Evolutionary conservation across 371 early-diverging fungal species (phyloP).

Genomic region (Zopfochytrium polystomum): DNA sequence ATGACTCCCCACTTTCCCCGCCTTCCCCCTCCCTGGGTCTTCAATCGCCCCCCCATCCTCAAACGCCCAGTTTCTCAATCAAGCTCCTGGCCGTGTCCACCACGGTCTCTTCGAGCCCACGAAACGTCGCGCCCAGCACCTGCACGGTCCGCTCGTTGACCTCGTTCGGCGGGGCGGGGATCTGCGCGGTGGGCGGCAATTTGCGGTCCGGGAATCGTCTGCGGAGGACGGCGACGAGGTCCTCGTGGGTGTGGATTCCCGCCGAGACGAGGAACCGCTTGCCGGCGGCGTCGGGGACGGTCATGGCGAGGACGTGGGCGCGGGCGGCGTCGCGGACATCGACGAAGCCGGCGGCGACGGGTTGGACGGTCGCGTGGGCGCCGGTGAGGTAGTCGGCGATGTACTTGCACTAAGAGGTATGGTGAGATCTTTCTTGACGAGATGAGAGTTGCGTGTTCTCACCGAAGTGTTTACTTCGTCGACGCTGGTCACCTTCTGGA

Average conservation of each 20-base stretch:
- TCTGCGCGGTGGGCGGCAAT: neutral
- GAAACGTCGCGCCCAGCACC: constrained; percentile 3
- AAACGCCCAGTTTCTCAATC: neutral
- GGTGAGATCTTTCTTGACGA: no score
- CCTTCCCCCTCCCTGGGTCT: no score
- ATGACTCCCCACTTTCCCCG: no score
- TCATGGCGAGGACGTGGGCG: constrained; percentile 4
- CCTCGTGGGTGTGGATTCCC: constrained; percentile 4
- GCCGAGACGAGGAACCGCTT: neutral
- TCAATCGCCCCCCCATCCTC: constrained; percentile 2
- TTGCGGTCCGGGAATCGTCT: neutral
- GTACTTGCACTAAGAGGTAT: no score
- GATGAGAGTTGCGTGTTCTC: no score
- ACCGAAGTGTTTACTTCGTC: no score
- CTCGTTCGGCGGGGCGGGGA: neutral
- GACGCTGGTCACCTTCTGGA: neutral
- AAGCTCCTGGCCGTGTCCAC: neutral
- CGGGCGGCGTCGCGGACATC: constrained; percentile 10
- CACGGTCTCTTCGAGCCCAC: neutral
- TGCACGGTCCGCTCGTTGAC: neutral
- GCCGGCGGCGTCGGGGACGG: constrained; percentile 1
- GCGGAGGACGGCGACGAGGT: neutral
- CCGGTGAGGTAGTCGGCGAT: neutral
- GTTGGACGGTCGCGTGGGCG: neutral
- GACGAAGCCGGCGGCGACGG: constrained; percentile 10